Conservation (phyloP, 1,284 basidiomycete genomes). For the Flammula alnicola region DNA sequence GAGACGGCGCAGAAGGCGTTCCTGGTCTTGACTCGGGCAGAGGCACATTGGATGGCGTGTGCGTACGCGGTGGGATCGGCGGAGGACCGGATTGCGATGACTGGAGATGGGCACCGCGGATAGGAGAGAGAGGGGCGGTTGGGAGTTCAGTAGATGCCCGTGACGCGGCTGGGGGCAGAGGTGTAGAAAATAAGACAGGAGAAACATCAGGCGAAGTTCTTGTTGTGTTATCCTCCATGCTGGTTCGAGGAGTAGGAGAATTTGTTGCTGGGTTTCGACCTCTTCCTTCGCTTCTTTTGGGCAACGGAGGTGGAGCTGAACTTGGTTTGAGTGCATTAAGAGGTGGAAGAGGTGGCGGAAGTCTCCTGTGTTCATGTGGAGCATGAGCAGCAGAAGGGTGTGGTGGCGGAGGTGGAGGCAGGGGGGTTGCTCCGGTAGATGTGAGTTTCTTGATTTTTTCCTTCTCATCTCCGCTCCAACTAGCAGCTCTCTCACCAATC, state of each 20-base stretch:
- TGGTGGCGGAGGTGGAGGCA: slow-evolving; percentile 20
- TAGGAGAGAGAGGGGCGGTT: too few relatives aligned
- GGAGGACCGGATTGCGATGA: too few relatives aligned
- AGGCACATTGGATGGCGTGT: slow-evolving; percentile 38
- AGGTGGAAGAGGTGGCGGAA: slow-evolving; percentile 22
- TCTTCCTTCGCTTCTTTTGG: slow-evolving; percentile 41
- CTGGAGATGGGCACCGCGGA: too few relatives aligned
- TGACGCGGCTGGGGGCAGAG: too few relatives aligned
- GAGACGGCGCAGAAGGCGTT: slow-evolving; percentile 37
- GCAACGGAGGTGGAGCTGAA: slow-evolving; percentile 36
- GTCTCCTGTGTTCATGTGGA: slow-evolving; percentile 13
- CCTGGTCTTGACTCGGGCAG: slow-evolving; percentile 51
- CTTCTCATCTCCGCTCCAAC: slow-evolving; percentile 49
- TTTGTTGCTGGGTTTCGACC: slow-evolving; percentile 15
- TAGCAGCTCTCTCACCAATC: slow-evolving; percentile 55
- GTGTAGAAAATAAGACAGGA: too few relatives aligned
- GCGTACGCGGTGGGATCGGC: slow-evolving; percentile 4
- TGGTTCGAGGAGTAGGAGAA: neutral
- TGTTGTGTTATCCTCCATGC: neutral
- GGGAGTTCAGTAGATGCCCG: too few relatives aligned
- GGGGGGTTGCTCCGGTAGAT: slow-evolving; percentile 3
- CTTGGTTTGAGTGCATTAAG: slow-evolving; percentile 8
- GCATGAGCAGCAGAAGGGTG: slow-evolving; percentile 5
- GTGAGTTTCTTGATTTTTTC: slow-evolving; percentile 36
- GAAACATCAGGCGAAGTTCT: too few relatives aligned